A percentile compares a stretch with the other conserved stretches of the same genome.
Evolutionary conservation across 2,329 filamentous ascomycete genomes (phyloP).

Genomic region (Colletotrichum falcatum): DNA sequence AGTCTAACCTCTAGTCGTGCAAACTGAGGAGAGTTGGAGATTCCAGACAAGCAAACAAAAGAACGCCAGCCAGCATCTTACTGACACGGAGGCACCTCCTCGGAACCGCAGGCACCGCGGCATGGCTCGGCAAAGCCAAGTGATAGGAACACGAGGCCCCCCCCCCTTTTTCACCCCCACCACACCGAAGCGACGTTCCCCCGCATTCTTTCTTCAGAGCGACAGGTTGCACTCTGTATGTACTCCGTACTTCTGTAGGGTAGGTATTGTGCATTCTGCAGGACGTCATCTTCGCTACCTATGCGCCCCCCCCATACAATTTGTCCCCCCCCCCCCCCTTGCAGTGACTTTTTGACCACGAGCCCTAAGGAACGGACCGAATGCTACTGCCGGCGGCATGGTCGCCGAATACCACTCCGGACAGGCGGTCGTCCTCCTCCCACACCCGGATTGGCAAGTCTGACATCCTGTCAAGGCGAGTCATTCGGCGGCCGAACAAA

Average conservation of each 20-base stretch:
- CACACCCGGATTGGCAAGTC: slow-evolving; percentile 17
- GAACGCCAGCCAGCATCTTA: not conserved
- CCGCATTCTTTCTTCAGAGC: slow-evolving; percentile 10
- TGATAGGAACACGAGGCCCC: not conserved
- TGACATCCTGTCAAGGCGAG: slow-evolving; percentile 7
- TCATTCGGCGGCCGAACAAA: not conserved
- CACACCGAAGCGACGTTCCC: not conserved
- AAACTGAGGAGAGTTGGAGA: not conserved
- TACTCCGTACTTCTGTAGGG: not conserved
- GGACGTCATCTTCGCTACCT: not conserved
- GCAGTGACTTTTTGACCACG: slow-evolving; percentile 10
- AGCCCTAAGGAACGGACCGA: slow-evolving; percentile 31
- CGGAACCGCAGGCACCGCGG: not conserved
- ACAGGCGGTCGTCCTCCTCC: not conserved
- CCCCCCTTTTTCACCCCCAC: not conserved
- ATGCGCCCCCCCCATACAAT: not conserved
- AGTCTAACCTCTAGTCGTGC: not conserved
- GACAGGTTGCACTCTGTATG: not conserved
- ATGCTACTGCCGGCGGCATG: slow-evolving; percentile 25
- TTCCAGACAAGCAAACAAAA: not conserved
- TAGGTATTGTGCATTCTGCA: not conserved
- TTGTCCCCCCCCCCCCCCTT: not conserved
- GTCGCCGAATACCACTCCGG: slow-evolving; percentile 32
- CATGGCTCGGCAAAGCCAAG: slow-evolving; percentile 20
- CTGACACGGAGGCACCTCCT: too few relatives aligned